Evolutionary conservation across 192 early-diverging fungal genomes (phyloP), one percentile per base, ranked within the genome.

Genomic region (Phycomyces blakesleeanus): DNA sequence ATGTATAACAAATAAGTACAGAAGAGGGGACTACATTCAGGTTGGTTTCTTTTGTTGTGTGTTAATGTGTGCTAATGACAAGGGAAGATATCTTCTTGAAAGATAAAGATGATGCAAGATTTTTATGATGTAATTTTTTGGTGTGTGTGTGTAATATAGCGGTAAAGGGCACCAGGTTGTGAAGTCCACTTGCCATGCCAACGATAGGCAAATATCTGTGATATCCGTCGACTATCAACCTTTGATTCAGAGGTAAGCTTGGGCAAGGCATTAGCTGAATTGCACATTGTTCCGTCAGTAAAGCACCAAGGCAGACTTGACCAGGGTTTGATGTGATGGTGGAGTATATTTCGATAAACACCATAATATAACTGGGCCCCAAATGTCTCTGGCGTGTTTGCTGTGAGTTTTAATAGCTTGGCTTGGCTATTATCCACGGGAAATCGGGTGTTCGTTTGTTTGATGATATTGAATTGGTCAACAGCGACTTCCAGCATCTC

Each of bases 241-340:
- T 55, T 21, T 8, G 29, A 11, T 25, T 68, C 29, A n/a, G 60
- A 25, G 20, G 47, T 50, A 40, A 63, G 42, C 12, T 38, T 64
- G 0, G 66, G 71, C 44, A 73, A 39, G 15, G 66, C 63, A 55
- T 68, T 73, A 29, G 51, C 51, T 14, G 42, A 38, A 38, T 54
- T 37, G 39, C 71, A 73, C 34, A 64, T 22, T 15, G 65, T 59
- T 6, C 69, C 65, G 34, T 76, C 66, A 5, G 69, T 71, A 47
- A 68, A 76, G 27, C 74, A 76, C 74, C 74, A 76, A 27, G 74
- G 74, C 34, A 76, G 29, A 12, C 55, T 55, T 18, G 61, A 42
- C 66, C 69, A 76, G 21, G 74, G 57, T 54, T 55, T 29, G 29
- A 61, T 64, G 21, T 38, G 39, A 61, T 71, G 56, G 34, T 71